These are phyloP conservation scores for Coemansia asiatica DNA, from an alignment of 192 early-diverging fungal genomes.

Conservation along the genomic window DNA sequence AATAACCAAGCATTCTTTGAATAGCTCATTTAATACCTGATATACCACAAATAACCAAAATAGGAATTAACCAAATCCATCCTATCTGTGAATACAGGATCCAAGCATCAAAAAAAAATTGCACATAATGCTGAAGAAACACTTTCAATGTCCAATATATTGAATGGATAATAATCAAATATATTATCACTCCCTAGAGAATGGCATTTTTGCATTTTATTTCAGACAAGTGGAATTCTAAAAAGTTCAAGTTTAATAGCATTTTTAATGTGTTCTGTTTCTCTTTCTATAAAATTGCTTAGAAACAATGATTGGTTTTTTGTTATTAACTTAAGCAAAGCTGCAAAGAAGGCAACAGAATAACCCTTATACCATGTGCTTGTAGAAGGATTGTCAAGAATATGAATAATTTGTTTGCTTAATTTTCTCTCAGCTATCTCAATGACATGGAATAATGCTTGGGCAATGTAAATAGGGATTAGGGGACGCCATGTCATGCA, in stretches of 20 bases:
- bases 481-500: conserved; percentile 33
- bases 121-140: conserved; percentile 2
- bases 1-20: background rate
- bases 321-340: background rate
- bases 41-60: background rate
- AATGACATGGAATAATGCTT: conserved; percentile 9
- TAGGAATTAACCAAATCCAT: conserved; percentile 19
- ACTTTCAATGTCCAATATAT: no score
- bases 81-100: conserved; percentile 25
- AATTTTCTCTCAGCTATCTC: conserved; percentile 4
- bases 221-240: conserved; percentile 20
- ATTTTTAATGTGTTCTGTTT: background rate
- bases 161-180: background rate
- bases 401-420: conserved; percentile 16
- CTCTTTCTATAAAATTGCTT: background rate
- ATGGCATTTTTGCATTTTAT: conserved; percentile 12
- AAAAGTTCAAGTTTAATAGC: conserved; percentile 32
- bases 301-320: background rate
- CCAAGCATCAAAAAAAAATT: background rate
- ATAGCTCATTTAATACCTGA: background rate
- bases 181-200: background rate
- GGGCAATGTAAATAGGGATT: conserved; percentile 22
- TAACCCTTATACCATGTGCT: conserved; percentile 26
- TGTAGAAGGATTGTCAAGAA: conserved; percentile 13
- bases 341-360: background rate